Evolutionary conservation across 1,284 basidiomycete genomes (phyloP), one percentile per base, ranked within the genome.

Genomic region (Puccinia polysora): DNA sequence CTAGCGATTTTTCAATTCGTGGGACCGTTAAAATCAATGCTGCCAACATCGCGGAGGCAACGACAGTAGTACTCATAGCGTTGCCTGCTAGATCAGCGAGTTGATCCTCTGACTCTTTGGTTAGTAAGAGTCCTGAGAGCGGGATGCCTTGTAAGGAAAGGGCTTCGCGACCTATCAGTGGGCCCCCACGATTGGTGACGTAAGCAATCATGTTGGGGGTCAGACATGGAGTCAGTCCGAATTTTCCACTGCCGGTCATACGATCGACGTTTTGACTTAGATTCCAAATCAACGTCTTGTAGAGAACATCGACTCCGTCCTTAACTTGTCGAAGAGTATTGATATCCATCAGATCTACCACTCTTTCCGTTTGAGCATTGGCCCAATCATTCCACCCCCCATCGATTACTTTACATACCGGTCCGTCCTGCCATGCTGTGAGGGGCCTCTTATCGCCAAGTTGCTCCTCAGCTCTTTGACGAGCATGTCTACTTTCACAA

Each of bases 161-260:
- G 0, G 93, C 93, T 79, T 97, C 93, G 38, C 93, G 81, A 8
- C 93, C 93, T 15, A 94, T 88, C 85, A 97, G 89, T 2, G 93
- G 94, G n/a, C 94, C 93, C 47, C 94, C 94, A 63, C 93, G 91
- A 77, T 90, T 92, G 34, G 94, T 92, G 77, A 96, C 88, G 79
- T 92, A 97, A 0, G 94, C 91, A 75, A 97, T 97, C 89, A 96
- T 96, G 40, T 90, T 89, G 0, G 93, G 93, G 0, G 93, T 97
- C 20, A 97, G 84, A 80, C 93, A 97, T 0, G 90, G 90, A 73
- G 88, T 90, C 56, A 95, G 89, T 7, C 92, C 93, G 1, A 87
- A 83, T 79, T 87, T 87, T 73, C 85, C 86, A 0, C 89, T 88
- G 3, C 89, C 89, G 47, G 88, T 90, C 50, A 89, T 89, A 15